Base-by-base conservation (phyloP, 306 rosid species). In the Cicer pinnatifidum region DNA sequence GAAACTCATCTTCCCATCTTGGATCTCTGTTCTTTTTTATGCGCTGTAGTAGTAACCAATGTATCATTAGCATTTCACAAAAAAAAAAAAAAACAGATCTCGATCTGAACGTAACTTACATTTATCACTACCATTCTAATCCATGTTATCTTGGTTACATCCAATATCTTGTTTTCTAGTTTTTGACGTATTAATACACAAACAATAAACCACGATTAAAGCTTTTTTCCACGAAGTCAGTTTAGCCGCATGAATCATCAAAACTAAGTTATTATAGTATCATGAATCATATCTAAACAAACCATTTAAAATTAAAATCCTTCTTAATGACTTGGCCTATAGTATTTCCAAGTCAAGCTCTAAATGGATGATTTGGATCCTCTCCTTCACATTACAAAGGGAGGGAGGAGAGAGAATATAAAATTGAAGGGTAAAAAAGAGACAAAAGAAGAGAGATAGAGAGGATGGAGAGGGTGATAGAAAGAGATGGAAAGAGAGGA, bases 1-100 rank as follows among this genome's bases (percentile, higher is more conserved):
- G 73, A 74, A 91, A 93, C 73, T 93, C 96, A 20, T 93, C 97
- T 61, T 77, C 96, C 98, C 98, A 93, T 79, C 97, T 86, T 11
- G 98, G 98, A 86, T 93, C 97, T 80, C 97, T 88, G 77, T 84
- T 93, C 86, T 85, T 93, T 81, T 91, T 93, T 35, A 93, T 6
- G 15, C 59, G 85, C 98, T 93, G 88, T 43, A 85, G 51, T 53
- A 72, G 67, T 65, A 63, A 62, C 75, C 81, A 75, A 9, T 16
- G 38, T 8, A 67, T 52, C 72, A 58, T 19, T 47, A 71, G 19
- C 50, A 69, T 8, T 59, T 7, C 17, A 73, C 47, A 77, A 12
- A 52, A 46, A 72, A 44, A 75, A 19, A 28, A 50, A 75, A 28
- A 28, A 3, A 28, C 39, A 70, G 6, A 66, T 70, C 54, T 47